phyloP scores from a whole-genome alignment of 202 grass and related monocot genomes.

The Musa balbisiana region DNA sequence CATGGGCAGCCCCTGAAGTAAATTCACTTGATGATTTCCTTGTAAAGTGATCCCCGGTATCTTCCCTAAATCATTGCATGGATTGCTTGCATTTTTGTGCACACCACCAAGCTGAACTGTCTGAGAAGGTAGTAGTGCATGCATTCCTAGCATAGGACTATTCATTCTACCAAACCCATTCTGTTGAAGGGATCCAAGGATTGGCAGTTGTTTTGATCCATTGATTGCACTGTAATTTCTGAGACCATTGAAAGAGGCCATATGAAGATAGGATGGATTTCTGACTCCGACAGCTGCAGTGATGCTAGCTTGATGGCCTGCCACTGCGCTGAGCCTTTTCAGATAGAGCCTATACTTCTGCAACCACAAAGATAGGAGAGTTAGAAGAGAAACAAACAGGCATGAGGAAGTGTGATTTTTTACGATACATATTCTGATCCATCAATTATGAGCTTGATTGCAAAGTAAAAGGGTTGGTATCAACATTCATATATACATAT shows the following conservation, averaged over 20 bases:
- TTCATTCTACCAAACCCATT: conserved; percentile 53
- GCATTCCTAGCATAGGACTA: conserved; percentile 42
- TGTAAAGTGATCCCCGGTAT: conserved; percentile 8
- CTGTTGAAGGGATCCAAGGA: conserved; percentile 33
- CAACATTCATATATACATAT: neutral
- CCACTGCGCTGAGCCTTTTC: conserved; percentile 26
- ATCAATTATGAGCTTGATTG: neutral
- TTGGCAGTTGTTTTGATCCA: conserved; percentile 47
- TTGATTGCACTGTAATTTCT: conserved; percentile 48
- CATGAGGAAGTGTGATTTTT: neutral
- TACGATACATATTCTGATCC: neutral
- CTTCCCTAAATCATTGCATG: conserved; percentile 27
- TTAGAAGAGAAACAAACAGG: neutral
- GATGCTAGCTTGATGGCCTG: conserved; percentile 12
- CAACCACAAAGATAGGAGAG: conserved; percentile 17
- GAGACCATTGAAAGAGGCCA: conserved; percentile 23
- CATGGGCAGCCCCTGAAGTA: conserved; percentile 31
- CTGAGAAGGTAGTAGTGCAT: conserved; percentile 42
- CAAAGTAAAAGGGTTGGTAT: neutral
- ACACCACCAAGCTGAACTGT: conserved; percentile 32
- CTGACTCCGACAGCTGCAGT: conserved; percentile 39
- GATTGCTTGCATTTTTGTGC: conserved; percentile 18
- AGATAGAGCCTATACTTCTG: conserved; percentile 75
- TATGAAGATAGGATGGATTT: conserved; percentile 48
- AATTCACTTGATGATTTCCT: conserved; percentile 39